Evolutionary conservation across 192 early-diverging fungal genomes (phyloP), one percentile per base, ranked within the genome.

Genomic region (Backusella luteola): DNA sequence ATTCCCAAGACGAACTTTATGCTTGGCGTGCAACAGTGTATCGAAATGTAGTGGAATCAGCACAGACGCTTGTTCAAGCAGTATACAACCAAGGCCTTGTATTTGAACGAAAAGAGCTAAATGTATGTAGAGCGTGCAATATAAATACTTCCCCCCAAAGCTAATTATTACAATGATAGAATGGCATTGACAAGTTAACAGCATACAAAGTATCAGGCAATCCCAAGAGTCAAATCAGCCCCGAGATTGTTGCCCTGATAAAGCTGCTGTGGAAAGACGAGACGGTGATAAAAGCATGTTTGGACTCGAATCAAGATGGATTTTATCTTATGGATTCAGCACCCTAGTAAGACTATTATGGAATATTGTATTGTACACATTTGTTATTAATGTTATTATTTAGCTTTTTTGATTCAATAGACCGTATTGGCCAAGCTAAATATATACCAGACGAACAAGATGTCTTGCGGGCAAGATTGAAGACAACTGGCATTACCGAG

Each of bases 401-500:
- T 32, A 96, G 93, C 84, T 99, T 98, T 87, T 96, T 99, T 86
- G 91, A 92, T 76, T 89, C 96, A 73, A 89, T 99, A 56, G 91
- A 93, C 69, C 90, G 98, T 71, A 94, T 99, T 38, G 94, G 92
- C 32, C 87, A 88, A 41, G 86, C 91, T 34, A 90, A 95, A 73
- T 99, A 97, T 81, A 81, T 93, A 69, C 98, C 98, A 34, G 95
- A 90, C 56, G 98, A 97, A 76, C 94, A 95, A 76, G 98, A 99
- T 83, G 95, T 99, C 39, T 88, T 99, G 74, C 88, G 95, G 35
- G 94, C 98, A 42, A 93, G 98, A 74, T 93, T 96, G 67, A 99
- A 97, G 85, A 96, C 98, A 14, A 98, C 98, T 14, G 96, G 96
- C 71, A 99, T 99, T 79, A 95, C 95, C 14, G 98, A 99, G 85